A percentile compares a stretch with the other conserved stretches of the same genome.
Conservation (phyloP, 2,329 filamentous ascomycete genomes). For the Aspergillus calidoustus region DNA sequence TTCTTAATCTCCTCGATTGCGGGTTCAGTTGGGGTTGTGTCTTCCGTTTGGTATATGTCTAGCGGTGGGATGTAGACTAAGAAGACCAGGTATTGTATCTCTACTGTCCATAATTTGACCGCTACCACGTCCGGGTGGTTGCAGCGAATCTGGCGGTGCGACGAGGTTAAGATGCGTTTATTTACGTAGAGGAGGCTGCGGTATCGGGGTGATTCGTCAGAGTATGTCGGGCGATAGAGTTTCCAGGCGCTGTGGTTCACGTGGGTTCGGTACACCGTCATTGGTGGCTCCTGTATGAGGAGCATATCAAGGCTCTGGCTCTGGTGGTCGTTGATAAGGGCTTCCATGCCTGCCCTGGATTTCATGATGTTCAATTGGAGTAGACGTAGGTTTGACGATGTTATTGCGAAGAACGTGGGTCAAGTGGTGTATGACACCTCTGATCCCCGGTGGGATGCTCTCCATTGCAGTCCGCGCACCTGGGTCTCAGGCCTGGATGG, state of each 20-base stretch:
- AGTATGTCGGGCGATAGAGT: conserved; percentile 28
- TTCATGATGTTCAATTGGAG: no score
- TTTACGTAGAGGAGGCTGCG: conserved; percentile 34
- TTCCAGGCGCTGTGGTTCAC: conserved; percentile 32
- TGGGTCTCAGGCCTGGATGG: no score
- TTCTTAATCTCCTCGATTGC: conserved; percentile 13
- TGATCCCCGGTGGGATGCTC: no score
- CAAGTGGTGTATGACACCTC: no score
- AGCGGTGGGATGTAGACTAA: conserved; percentile 22
- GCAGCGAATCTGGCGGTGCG: conserved; percentile 28
- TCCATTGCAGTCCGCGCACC: no score
- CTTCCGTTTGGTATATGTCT: neutral
- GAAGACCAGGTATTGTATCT: conserved; percentile 25
- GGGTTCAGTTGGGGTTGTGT: neutral
- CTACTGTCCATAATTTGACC: conserved; percentile 25
- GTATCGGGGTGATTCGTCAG: conserved; percentile 17
- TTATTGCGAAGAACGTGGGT: no score
- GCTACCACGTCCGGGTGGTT: conserved; percentile 30
- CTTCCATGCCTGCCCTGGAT: no score
- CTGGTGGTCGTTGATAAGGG: no score
- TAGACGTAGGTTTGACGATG: no score
- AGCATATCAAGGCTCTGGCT: conserved; percentile 32
- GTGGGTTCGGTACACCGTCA: conserved; percentile 25
- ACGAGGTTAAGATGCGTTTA: conserved; percentile 27
- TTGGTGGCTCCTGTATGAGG: conserved; percentile 25